Evolutionary conservation across 106 monocot genomes (phyloP), one percentile per base, ranked within the genome.

Genomic region (Apostasia ramifera): DNA sequence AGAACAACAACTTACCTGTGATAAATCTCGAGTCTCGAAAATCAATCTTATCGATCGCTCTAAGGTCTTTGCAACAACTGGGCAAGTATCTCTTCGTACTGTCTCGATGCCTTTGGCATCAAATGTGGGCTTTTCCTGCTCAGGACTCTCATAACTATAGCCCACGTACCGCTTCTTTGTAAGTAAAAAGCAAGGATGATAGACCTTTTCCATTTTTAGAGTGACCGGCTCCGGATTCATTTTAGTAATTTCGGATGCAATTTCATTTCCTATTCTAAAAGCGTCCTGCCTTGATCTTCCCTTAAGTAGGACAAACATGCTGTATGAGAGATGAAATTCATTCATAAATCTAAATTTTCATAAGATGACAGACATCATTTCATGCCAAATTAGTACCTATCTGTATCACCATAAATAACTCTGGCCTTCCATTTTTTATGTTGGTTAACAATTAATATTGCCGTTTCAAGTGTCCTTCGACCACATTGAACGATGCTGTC

Each of bases 151-250:
- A 68, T 85, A 97, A 68, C 92, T 92, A 63, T 97, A 92, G 37
- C 97, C 97, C 63, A 97, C 97, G 78, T 97, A 97, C n/a, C 97
- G 92, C 52, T 97, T 97, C 78, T 97, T 97, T 5, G 97, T 90
- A 53, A 97, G 92, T 61, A 97, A 92, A 80, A 97, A 92, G 46
- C 92, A 92, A 43, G 89, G 89, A 6, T 85, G 55, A 77, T 97
- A 97, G 10, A 97, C 89, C 66, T 97, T 92, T 73, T 97, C 97
- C 63, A 97, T 66, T 75, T 97, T 97, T 57, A 97, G 63, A 14
- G 85, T 81, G 15, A 97, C 97, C 6, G 92, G 97, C 67, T 79
- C 55, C n/a, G 97, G 97, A 76, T 97, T 97, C 79, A 97, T 92
- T 55, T 79, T 63, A 71, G 92, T 89, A 69, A 97, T 74, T n/a